Conservation (phyloP, 2,329 filamentous ascomycete genomes). For the Colletotrichum australisinense region DNA sequence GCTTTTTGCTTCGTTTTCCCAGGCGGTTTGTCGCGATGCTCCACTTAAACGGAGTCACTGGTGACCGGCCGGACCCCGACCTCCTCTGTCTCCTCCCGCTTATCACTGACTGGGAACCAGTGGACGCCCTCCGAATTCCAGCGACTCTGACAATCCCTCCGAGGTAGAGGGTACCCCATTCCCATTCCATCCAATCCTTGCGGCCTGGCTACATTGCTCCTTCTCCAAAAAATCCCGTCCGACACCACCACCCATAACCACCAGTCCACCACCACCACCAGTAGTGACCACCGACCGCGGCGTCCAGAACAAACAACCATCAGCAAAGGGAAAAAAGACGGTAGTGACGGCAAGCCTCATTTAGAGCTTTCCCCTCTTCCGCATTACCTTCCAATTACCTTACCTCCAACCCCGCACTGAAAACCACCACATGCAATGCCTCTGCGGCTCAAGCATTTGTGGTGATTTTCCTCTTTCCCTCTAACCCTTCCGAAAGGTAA, state of each 20-base stretch:
- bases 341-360: conserved; percentile 26
- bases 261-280: conserved; percentile 6
- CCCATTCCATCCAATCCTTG: background rate
- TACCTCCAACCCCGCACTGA: conserved; percentile 29
- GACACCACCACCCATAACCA: background rate
- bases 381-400: background rate
- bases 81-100: conserved; percentile 26
- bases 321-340: conserved; percentile 2
- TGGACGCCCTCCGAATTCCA: conserved; percentile 7
- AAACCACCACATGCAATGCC: conserved; percentile 32
- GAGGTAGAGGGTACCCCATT: background rate
- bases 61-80: conserved; percentile 31
- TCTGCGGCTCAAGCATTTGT: conserved; percentile 19
- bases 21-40: background rate
- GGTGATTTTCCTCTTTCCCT: conserved; percentile 27
- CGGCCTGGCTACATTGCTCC: conserved; percentile 3
- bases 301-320: background rate
- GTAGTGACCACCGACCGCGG: conserved; percentile 6
- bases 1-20: background rate
- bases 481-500: conserved; percentile 11
- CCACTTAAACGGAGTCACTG: conserved; percentile 16
- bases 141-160: background rate
- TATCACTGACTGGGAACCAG: conserved; percentile 25
- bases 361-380: conserved; percentile 27
- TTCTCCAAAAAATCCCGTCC: conserved; percentile 12